phyloP scores from a whole-genome alignment of 169 alveolate species.

The Plasmodium berghei region DNA sequence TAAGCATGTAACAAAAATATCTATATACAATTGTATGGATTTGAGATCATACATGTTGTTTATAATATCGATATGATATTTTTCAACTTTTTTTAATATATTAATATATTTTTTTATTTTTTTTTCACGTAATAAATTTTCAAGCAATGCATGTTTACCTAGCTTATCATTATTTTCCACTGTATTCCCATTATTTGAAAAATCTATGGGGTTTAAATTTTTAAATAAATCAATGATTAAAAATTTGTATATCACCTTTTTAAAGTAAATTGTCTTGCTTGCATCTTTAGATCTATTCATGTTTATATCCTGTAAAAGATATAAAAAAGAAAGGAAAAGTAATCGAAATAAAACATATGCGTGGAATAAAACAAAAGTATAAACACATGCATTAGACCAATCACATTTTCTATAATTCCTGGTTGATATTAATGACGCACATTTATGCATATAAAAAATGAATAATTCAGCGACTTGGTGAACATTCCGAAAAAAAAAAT shows the following conservation, averaged over 20 bases:
- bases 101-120: slow-evolving; percentile 9
- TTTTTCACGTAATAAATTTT: neutral
- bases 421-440: neutral
- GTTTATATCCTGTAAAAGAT: slow-evolving; percentile 37
- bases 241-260: slow-evolving; percentile 42
- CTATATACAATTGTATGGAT: slow-evolving; percentile 37
- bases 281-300: slow-evolving; percentile 19
- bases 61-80: slow-evolving; percentile 32
- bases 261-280: slow-evolving; percentile 6
- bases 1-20: slow-evolving; percentile 43
- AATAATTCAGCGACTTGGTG: too few species aligned
- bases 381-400: neutral
- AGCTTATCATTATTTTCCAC: neutral
- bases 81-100: slow-evolving; percentile 25
- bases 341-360: neutral
- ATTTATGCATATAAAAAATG: neutral
- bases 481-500: neutral
- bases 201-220: slow-evolving; percentile 1
- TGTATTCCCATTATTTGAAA: neutral
- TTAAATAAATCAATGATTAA: slow-evolving; percentile 47
- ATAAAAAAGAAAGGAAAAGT: neutral
- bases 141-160: neutral
- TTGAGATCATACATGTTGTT: slow-evolving; percentile 42
- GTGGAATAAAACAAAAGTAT: neutral
- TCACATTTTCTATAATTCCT: too few species aligned